Conservation (phyloP, 176 grass and related monocot species). For the Ensete ventricosum region DNA sequence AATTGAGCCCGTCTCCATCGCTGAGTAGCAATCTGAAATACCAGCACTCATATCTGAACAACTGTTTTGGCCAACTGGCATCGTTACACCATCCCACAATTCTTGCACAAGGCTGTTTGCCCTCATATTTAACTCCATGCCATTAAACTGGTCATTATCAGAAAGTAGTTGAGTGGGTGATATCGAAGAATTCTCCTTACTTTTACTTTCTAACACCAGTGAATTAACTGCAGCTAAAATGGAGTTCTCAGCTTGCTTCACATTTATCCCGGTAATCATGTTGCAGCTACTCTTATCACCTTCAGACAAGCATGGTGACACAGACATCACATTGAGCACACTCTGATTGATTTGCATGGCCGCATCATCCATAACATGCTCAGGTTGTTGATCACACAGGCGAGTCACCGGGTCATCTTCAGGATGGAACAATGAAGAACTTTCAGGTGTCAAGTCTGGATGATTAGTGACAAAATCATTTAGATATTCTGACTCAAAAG, state of each 20-base stretch:
- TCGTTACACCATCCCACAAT: slow-evolving; percentile 47
- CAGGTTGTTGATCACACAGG: background rate
- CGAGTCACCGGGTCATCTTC: background rate
- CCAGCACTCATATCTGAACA: slow-evolving; percentile 31
- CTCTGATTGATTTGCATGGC: background rate
- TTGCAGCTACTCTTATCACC: background rate
- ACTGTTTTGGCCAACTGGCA: slow-evolving; percentile 25
- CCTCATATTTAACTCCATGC: slow-evolving; percentile 37
- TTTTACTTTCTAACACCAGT: slow-evolving; percentile 5
- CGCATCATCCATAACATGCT: background rate
- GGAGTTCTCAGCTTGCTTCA: slow-evolving; percentile 19
- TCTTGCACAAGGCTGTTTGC: slow-evolving; percentile 31
- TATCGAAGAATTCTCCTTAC: slow-evolving; percentile 11
- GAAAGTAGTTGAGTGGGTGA: background rate
- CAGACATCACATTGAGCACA: background rate
- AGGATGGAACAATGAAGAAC: background rate
- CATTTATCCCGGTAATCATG: background rate
- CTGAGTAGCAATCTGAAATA: slow-evolving; percentile 31
- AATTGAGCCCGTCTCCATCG: slow-evolving; percentile 22
- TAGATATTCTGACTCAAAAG: slow-evolving; percentile 12
- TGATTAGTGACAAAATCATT: background rate
- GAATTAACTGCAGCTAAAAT: slow-evolving; percentile 7
- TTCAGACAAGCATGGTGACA: background rate
- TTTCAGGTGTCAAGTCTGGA: slow-evolving; percentile 7
- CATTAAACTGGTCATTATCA: slow-evolving; percentile 39